Evolutionary conservation across 2,329 filamentous ascomycete genomes (phyloP), one percentile per base, ranked within the genome.

Genomic region (Hymenoscyphus linearis): DNA sequence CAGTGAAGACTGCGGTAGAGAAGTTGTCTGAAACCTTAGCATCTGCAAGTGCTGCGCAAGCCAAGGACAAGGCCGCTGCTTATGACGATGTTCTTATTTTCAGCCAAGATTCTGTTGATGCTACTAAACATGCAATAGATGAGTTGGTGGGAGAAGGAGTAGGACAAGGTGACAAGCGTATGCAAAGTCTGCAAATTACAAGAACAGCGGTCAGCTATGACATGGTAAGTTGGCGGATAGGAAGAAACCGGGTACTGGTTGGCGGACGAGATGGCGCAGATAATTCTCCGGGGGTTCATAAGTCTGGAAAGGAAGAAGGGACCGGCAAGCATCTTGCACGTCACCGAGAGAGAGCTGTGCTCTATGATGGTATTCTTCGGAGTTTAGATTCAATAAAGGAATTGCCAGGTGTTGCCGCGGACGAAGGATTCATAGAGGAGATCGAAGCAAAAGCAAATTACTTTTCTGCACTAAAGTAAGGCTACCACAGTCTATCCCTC

Each of bases 161-260:
- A 14, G 84, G 90, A 25, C 90, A 91, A 73, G 87, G 91, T 60
- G 93, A 99, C 71, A 78, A 85, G 37, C 85, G 91, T 61, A 92
- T 99, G 86, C 95, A 99, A 76, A 87, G 92, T 68, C 79, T 99
- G 53, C 93, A 96, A 67, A 89, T 99, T 62, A 96, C 93, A 3
- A 88, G 90, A 64, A 96, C 96, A 0, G 92, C 93, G 1, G 91
- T 98, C 60, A 96, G 95, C 75, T 98, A 96, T 74, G 90, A 91
- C 67, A 85, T 97, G 75, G 89, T 99, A 60, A 93, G 91, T 71
- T 98, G 93, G 93, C 85, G 95, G 73, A 90, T 98, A 65, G 93
- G 93, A 27, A 87, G 95, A 55, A 98, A 99, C 75, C 83, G 95
- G 59, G 88, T 96, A 0, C 78, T 99, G 64, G 90, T 91, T 57